Conservation (phyloP, 2,329 filamentous ascomycete species). For the Sphaceloma murrayae region DNA sequence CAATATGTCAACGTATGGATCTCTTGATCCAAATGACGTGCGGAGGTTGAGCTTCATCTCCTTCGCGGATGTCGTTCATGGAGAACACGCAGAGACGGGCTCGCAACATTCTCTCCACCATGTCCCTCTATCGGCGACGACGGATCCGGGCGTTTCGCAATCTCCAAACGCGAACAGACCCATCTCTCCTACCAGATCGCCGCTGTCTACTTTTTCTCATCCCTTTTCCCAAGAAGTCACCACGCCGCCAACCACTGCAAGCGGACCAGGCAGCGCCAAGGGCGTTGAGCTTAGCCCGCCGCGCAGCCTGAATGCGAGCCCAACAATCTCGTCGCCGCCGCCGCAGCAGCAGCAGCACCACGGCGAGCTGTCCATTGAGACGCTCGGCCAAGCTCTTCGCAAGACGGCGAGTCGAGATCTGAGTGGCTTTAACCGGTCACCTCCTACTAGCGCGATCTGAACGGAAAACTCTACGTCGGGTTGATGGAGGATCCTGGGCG, state of each 20-base stretch:
- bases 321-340: too few relatives aligned
- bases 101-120: conserved; percentile 55
- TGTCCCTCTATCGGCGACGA: conserved; percentile 55
- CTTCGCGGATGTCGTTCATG: conserved; percentile 89
- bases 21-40: conserved; percentile 67
- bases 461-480: conserved; percentile 7
- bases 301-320: conserved; percentile 48
- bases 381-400: conserved; percentile 80
- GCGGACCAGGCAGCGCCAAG: conserved; percentile 64
- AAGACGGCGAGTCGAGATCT: conserved; percentile 80
- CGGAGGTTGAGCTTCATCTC: conserved; percentile 88
- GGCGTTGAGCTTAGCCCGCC: conserved; percentile 55
- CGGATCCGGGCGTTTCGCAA: conserved; percentile 24
- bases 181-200: conserved; percentile 70
- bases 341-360: conserved; percentile 44
- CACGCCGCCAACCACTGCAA: conserved; percentile 60
- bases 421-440: conserved; percentile 30
- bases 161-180: conserved; percentile 50
- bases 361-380: conserved; percentile 79
- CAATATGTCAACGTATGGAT: conserved; percentile 63
- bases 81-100: conserved; percentile 48
- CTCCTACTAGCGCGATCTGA: conserved; percentile 20
- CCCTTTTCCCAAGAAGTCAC: conserved; percentile 59
- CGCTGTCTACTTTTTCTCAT: conserved; percentile 28
- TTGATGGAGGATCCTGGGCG: conserved; percentile 21